phyloP scores from a whole-genome alignment of 495 filamentous ascomycete species.

The Penicillium arizonense region DNA sequence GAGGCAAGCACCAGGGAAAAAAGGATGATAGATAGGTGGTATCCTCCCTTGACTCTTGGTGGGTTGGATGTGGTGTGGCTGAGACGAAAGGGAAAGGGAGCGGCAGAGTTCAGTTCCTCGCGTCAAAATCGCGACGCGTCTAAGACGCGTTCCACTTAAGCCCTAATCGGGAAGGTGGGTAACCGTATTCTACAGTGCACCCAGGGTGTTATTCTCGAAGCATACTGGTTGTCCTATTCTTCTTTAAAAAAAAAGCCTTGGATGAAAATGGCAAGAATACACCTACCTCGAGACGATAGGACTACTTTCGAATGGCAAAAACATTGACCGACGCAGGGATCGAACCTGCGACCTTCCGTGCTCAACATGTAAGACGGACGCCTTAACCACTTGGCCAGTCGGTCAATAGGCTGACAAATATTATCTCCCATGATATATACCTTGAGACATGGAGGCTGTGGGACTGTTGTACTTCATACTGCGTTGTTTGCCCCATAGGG shows the following conservation, averaged over 20 bases:
- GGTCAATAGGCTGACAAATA: background rate
- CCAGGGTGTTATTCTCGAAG: too few relatives aligned
- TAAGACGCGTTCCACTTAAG: conserved; percentile 35
- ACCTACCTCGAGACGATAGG: background rate
- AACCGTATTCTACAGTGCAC: too few relatives aligned
- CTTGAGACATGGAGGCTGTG: too few relatives aligned
- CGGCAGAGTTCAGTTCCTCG: conserved; percentile 20
- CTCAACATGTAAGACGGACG: conserved; percentile 8
- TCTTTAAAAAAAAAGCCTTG: background rate
- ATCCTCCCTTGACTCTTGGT: conserved; percentile 6
- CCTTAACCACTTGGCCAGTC: conserved; percentile 10
- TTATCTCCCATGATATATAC: too few relatives aligned
- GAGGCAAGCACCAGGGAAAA: background rate
- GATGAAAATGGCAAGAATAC: background rate
- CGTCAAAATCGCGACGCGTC: conserved; percentile 28
- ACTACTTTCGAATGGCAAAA: conserved; percentile 14
- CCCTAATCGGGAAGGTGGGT: conserved; percentile 21
- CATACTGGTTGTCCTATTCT: too few relatives aligned
- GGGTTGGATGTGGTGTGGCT: conserved; percentile 8
- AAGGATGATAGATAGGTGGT: background rate
- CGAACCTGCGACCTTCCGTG: conserved; percentile 9
- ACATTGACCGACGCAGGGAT: conserved; percentile 7
- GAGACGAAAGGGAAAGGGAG: conserved; percentile 20
- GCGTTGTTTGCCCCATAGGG: too few relatives aligned
- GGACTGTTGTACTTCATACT: too few relatives aligned